Base-by-base conservation (phyloP, 2,329 filamentous ascomycete genomes). In the Onygenales sp. region DNA sequence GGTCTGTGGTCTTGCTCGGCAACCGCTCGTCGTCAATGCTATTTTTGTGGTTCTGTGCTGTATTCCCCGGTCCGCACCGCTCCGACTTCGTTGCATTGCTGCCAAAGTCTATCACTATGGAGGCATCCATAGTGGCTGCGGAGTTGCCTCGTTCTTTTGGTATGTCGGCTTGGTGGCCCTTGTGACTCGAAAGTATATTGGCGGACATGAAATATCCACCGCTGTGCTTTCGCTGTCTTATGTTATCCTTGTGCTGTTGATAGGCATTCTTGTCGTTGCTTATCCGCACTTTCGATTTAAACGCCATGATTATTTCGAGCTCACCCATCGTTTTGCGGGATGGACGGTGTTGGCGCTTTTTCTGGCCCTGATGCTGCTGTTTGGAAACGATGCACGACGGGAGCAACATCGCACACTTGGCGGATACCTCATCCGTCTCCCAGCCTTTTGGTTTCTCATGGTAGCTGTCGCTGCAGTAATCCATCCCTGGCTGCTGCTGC, bases 401-500 rank as follows among this genome's bases (percentile, higher is more conserved):
- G 65, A 66, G 17, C 54, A 65, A 11, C 57, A 72, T 3, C 63
- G 66, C 41, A 60, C 64, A 3, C 59, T 75, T 10, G 69, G 72
- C 5, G 54, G 51, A 8, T 66, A 70, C 46, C 63, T 83, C 8
- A 50, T 78, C 57, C 55, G 63, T 13, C 74, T 75, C 7, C 79
- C 80, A 0, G 68, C 74, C 1, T 79, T 92, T 68, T 93, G 86
- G 84, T 79, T 86, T 61, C 74, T 92, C 14, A 60, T 80, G 31
- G 64, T 80, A 45, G 82, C 83, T 45, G 88, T 86, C 1, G 61
- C 76, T 42, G 79, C 84, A 59, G 78, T 91, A 57, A 73, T 85
- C 45, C 82, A 85, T 50, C 86, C 88, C 1, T 94, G 88, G 87
- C 65, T 86, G 2, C 78, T 81, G 54, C 79, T 93, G 32, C 81